phyloP scores from a whole-genome alignment of 1,139 yeast genomes.

The Tardiomyces blankii region DNA sequence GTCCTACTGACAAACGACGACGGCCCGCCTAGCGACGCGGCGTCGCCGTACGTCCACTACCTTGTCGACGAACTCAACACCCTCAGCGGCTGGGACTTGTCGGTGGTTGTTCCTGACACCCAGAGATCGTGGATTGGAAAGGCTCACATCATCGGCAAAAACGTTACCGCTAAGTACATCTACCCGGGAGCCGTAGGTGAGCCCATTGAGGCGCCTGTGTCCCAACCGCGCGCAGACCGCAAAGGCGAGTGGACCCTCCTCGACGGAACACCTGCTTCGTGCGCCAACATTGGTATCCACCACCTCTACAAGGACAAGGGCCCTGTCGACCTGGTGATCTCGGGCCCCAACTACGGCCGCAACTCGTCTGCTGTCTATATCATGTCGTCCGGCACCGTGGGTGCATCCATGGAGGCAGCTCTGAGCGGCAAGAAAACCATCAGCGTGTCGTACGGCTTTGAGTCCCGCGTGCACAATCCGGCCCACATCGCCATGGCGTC shows the following conservation, averaged over 20 bases:
- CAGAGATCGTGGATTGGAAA: slow-evolving; percentile 91
- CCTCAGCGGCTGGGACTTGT: slow-evolving; percentile 63
- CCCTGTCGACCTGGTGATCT: slow-evolving; percentile 73
- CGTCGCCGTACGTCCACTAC: slow-evolving; percentile 81
- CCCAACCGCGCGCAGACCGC: slow-evolving; percentile 21
- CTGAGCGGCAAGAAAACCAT: slow-evolving; percentile 65
- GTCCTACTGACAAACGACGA: slow-evolving; percentile 72
- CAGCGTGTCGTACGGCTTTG: slow-evolving; percentile 77
- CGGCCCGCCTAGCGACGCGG: slow-evolving; percentile 74
- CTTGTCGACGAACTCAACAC: slow-evolving; percentile 58
- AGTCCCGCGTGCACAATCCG: slow-evolving; percentile 41
- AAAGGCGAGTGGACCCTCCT: slow-evolving; percentile 75
- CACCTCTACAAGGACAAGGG: slow-evolving; percentile 46
- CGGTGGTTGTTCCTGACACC: slow-evolving; percentile 62
- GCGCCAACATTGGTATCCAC: slow-evolving; percentile 82
- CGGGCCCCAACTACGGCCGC: slow-evolving; percentile 95
- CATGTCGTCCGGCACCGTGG: slow-evolving; percentile 91
- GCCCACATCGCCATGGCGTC: slow-evolving; percentile 56
- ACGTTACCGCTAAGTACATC: slow-evolving; percentile 55
- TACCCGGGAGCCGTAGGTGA: slow-evolving; percentile 29
- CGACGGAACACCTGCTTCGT: slow-evolving; percentile 93
- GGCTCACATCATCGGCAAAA: slow-evolving; percentile 87
- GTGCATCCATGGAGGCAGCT: slow-evolving; percentile 94
- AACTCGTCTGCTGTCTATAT: slow-evolving; percentile 86
- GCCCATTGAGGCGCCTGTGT: slow-evolving; percentile 59